phyloP scores from a whole-genome alignment of 2,329 filamentous ascomycete species.

The Venturia carpophila region DNA sequence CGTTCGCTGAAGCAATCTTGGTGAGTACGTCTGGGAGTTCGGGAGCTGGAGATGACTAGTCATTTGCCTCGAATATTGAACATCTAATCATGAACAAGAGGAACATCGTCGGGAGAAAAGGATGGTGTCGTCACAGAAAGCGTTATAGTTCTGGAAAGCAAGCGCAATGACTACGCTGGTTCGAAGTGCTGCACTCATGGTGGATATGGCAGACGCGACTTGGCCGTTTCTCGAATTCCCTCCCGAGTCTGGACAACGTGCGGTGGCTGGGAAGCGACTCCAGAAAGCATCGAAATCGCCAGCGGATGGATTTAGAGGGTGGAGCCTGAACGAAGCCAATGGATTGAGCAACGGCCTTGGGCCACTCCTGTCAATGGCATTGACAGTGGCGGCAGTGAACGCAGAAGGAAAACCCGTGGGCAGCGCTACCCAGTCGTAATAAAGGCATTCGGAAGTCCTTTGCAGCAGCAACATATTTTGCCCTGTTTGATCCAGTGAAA shows the following conservation, averaged over 20 bases:
- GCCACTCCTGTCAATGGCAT: not conserved
- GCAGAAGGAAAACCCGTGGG: slow-evolving; percentile 18
- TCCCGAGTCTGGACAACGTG: not conserved
- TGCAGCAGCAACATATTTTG: slow-evolving; percentile 25
- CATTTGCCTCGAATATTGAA: too few relatives aligned
- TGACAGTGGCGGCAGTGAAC: slow-evolving; percentile 17
- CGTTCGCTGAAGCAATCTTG: not conserved
- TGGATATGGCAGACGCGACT: not conserved
- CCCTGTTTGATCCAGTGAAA: slow-evolving; percentile 13
- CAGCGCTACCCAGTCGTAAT: slow-evolving; percentile 30
- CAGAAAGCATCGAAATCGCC: slow-evolving; percentile 18
- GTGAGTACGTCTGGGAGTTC: not conserved
- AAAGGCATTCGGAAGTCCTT: slow-evolving; percentile 29
- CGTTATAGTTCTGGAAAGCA: not conserved
- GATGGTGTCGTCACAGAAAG: slow-evolving; percentile 7
- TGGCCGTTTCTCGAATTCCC: not conserved
- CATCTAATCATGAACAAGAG: too few relatives aligned
- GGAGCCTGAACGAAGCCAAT: slow-evolving; percentile 11
- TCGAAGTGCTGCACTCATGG: not conserved
- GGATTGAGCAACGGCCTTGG: slow-evolving; percentile 4
- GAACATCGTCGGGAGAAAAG: too few relatives aligned
- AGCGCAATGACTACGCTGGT: not conserved
- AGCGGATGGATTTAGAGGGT: slow-evolving; percentile 17
- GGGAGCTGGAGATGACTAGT: not conserved
- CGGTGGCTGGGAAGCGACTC: slow-evolving; percentile 15